Percentiles rank a stretch among this genome's conserved stretches.
Evolutionary conservation across 352 stramenopile genomes (phyloP).

Genomic region (Nothophytophthora sp.): DNA sequence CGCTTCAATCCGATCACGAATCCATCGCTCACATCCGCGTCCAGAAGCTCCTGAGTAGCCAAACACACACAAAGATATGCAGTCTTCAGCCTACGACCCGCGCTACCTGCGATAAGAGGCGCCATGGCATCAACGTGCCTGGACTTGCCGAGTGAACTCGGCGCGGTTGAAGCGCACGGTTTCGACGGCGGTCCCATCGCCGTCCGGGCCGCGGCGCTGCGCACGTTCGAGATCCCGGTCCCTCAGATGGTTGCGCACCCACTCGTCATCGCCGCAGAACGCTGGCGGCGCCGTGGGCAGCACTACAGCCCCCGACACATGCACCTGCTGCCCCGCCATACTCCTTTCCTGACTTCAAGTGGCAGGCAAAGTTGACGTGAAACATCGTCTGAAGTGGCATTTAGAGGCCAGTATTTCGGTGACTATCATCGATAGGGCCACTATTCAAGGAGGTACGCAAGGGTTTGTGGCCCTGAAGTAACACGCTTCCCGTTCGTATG

Average conservation of each 20-base stretch:
- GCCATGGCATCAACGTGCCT: constrained; percentile 19
- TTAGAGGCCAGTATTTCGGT: too few relatives aligned
- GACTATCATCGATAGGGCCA: too few relatives aligned
- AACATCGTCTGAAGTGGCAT: too few relatives aligned
- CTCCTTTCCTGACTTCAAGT: background rate
- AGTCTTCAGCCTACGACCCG: background rate
- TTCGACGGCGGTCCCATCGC: constrained; percentile 22
- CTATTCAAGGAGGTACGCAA: too few relatives aligned
- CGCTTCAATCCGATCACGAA: constrained; percentile 86
- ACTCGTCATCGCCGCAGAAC: constrained; percentile 60
- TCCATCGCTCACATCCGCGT: constrained; percentile 68
- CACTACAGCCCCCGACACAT: background rate
- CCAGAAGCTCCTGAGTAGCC: constrained; percentile 53
- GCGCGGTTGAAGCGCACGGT: constrained; percentile 61
- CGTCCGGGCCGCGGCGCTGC: constrained; percentile 30
- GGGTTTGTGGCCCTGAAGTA: too few relatives aligned
- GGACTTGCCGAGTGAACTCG: constrained; percentile 58
- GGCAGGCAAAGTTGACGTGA: too few relatives aligned
- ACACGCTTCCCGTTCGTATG: too few relatives aligned
- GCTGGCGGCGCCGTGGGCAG: background rate
- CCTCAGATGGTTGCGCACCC: constrained; percentile 45
- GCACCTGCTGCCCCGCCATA: constrained; percentile 2
- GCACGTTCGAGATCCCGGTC: constrained; percentile 37
- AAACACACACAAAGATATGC: background rate
- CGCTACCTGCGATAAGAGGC: background rate